These are phyloP conservation scores for Collybia mongolica DNA, from an alignment of 768 basidiomycete genomes.

Conservation along the genomic window DNA sequence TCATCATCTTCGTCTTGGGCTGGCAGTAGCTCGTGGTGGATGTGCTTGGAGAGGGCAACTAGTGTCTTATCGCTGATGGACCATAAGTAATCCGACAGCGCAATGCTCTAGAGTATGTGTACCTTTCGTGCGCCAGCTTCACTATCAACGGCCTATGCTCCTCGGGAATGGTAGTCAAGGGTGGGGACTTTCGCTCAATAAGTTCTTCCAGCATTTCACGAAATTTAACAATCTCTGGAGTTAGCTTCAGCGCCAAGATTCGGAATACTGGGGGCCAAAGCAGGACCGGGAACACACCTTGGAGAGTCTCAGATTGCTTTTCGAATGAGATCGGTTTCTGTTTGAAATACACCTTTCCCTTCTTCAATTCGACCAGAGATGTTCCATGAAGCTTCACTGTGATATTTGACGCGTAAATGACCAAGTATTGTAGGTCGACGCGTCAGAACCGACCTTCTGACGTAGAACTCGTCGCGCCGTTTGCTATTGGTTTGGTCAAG, in stretches of 20 bases:
- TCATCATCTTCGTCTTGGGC: constrained; percentile 57
- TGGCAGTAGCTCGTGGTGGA: constrained; percentile 69
- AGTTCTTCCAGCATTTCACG: constrained; percentile 67
- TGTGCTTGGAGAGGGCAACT: constrained; percentile 59
- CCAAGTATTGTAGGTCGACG: constrained; percentile 14
- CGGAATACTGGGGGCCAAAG: constrained; percentile 2
- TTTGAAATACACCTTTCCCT: constrained; percentile 73
- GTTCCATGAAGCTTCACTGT: constrained; percentile 39
- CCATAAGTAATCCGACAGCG: not conserved
- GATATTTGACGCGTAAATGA: constrained; percentile 24
- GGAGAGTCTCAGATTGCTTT: constrained; percentile 79
- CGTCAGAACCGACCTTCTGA: constrained; percentile 28
- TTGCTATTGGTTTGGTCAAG: not conserved
- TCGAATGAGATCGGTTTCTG: constrained; percentile 76
- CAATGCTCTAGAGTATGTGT: constrained; percentile 7
- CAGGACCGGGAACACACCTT: constrained; percentile 47
- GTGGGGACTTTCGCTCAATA: constrained; percentile 41
- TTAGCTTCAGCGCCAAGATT: constrained; percentile 8
- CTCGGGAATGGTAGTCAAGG: constrained; percentile 61
- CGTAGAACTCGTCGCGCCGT: constrained; percentile 4
- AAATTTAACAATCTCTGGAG: constrained; percentile 72
- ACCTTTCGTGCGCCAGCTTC: constrained; percentile 88
- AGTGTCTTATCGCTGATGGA: constrained; percentile 69
- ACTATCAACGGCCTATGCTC: constrained; percentile 75
- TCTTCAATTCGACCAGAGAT: constrained; percentile 63